A percentile compares a stretch with the other conserved stretches of the same genome.
phyloP scores from a whole-genome alignment of 202 grass and related monocot species.

The Brachypodium distachyon region DNA sequence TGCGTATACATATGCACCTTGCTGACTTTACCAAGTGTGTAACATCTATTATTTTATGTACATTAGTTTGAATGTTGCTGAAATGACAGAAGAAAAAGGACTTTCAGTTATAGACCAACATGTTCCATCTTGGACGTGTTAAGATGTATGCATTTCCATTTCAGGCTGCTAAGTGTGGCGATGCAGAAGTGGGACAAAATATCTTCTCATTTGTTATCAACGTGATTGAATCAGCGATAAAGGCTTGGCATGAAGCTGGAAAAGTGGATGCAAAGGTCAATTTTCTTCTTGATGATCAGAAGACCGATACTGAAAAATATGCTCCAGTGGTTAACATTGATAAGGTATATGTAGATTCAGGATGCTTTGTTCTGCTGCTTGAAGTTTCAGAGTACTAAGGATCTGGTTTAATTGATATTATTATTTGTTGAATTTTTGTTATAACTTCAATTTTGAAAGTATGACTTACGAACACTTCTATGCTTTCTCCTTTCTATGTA shows the following conservation, averaged over 20 bases:
- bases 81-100: background rate
- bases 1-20: background rate
- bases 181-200: constrained; percentile 31
- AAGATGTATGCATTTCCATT: background rate
- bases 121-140: background rate
- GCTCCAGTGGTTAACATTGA: constrained; percentile 82
- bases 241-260: constrained; percentile 74
- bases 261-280: constrained; percentile 56
- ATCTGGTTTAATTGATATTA: background rate
- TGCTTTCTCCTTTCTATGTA: constrained; percentile 9
- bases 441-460: background rate
- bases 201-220: constrained; percentile 62
- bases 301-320: constrained; percentile 62
- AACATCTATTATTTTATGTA: background rate
- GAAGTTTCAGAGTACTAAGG: background rate
- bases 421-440: background rate
- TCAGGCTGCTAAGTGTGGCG: constrained; percentile 59
- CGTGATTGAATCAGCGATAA: constrained; percentile 68
- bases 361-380: background rate
- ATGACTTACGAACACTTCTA: background rate
- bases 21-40: background rate
- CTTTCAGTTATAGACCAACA: background rate
- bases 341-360: constrained; percentile 46
- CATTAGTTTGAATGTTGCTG: background rate
- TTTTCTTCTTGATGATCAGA: constrained; percentile 89